Evolutionary conservation across 2,329 filamentous ascomycete species (phyloP), one percentile per base, ranked within the genome.

Genomic region (Diaporthe citriasiana): DNA sequence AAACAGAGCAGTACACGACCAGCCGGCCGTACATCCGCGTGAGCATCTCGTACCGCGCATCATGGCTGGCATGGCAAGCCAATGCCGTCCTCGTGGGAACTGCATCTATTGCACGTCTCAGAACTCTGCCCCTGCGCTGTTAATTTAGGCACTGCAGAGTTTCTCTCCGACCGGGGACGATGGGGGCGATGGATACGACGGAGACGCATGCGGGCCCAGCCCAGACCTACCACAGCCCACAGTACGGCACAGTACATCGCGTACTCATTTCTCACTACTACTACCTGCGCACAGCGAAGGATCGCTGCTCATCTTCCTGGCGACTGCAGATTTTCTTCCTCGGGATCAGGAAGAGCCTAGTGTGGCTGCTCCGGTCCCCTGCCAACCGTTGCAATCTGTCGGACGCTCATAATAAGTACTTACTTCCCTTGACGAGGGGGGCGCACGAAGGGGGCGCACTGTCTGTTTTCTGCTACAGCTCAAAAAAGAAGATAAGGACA

Each of bases 221-320:
- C 59, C 45, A 66, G 60, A 66, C 60, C 60, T 38, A 8, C 45
- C 60, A 50, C 60, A 35, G 60, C 60, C 63, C 63, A 68, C 63
- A 68, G 63, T 66, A 66, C 63, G 38, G 45, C 63, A 51, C 63
- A 66, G 63, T 66, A 66, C 30, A 38, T 35, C 33, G 47, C 63
- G 15, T 25, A 40, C 63, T 68, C 70, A 35, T 40, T 35, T 66
- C 25, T 68, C 33, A 38, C n/a, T 47, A 50, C 30, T 65, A 50
- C 60, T 40, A 38, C 42, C 60, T 35, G 15, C n/a, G 47, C 30
- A 66, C 45, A 25, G 51, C 56, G 57, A 63, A 71, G 68, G 72
- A 45, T 71, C 57, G 53, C 68, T 65, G 53, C 68, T 56, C 68
- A 65, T 63, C 68, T 71, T 50, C 47, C 72, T 65, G 57, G 68